Percentiles rank a stretch among this genome's conserved stretches.
These are phyloP conservation scores for Colletotrichum siamense DNA, from an alignment of 2,329 filamentous ascomycete genomes.

Conservation along the genomic window DNA sequence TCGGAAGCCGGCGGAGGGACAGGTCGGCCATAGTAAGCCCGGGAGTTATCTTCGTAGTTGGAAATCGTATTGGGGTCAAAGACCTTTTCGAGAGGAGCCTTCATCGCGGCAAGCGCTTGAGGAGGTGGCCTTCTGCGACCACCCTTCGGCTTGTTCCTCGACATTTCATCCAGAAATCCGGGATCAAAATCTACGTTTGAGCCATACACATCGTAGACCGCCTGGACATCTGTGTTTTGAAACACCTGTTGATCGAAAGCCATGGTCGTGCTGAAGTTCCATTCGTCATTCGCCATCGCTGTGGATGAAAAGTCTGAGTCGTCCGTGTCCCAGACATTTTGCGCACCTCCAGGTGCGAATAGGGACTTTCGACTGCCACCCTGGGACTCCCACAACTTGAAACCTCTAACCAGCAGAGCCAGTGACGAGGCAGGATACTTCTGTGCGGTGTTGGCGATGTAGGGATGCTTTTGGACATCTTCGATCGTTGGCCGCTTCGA, in stretches of 20 bases:
- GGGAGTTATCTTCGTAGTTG: conserved; percentile 68
- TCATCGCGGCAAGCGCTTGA: conserved; percentile 61
- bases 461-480: conserved; percentile 72
- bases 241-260: conserved; percentile 67
- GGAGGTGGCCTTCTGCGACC: conserved; percentile 61
- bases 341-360: conserved; percentile 65
- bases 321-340: conserved; percentile 44
- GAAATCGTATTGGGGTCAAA: conserved; percentile 71
- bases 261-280: conserved; percentile 71
- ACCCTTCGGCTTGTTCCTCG: conserved; percentile 55
- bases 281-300: conserved; percentile 61
- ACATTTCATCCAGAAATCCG: conserved; percentile 50
- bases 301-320: conserved; percentile 48
- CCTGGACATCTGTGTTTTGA: conserved; percentile 58
- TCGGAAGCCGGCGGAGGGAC: conserved; percentile 55
- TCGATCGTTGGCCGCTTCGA: conserved; percentile 72
- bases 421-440: conserved; percentile 70
- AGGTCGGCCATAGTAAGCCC: conserved; percentile 61
- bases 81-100: conserved; percentile 66
- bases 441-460: conserved; percentile 67
- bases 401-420: conserved; percentile 71
- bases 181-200: conserved; percentile 59
- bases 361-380: conserved; percentile 74
- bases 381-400: conserved; percentile 76
- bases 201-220: conserved; percentile 67